phyloP scores from a whole-genome alignment of 129 eudicot species.

The Centrapalus pauciflorus region DNA sequence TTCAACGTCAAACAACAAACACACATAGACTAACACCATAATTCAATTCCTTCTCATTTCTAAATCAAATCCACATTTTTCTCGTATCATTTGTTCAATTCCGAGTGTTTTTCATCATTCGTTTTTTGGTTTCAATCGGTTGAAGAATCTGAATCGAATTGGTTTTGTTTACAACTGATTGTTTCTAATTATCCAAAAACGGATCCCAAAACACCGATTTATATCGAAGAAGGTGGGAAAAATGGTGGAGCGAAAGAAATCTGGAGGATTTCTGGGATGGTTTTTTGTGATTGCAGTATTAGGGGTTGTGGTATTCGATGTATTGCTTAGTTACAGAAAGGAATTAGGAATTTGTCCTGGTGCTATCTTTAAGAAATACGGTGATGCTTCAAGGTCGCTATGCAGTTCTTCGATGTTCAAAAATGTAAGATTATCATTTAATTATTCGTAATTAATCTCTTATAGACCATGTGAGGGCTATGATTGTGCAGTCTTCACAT shows the following conservation, averaged over 20 bases:
- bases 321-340: constrained; percentile 19
- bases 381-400: constrained; percentile 52
- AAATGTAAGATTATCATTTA: constrained; percentile 37
- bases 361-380: constrained; percentile 37
- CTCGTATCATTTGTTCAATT: not conserved
- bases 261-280: constrained; percentile 34
- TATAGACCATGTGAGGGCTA: too few species aligned
- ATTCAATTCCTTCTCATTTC: too few species aligned
- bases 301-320: constrained; percentile 27
- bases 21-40: too few species aligned
- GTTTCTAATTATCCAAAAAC: too few species aligned
- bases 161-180: too few species aligned
- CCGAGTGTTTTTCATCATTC: not conserved
- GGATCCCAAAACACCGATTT: too few species aligned
- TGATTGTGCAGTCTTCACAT: too few species aligned
- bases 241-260: constrained; percentile 17
- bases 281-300: constrained; percentile 26
- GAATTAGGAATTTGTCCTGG: constrained; percentile 59
- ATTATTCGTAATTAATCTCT: not conserved
- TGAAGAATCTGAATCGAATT: not conserved
- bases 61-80: not conserved
- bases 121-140: not conserved
- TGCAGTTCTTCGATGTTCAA: constrained; percentile 72
- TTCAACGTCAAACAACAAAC: not conserved
- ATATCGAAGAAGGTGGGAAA: not conserved